Evolutionary conservation across 2,329 filamentous ascomycete genomes (phyloP), one percentile per base, ranked within the genome.

Genomic region (Monosporascus sp.): DNA sequence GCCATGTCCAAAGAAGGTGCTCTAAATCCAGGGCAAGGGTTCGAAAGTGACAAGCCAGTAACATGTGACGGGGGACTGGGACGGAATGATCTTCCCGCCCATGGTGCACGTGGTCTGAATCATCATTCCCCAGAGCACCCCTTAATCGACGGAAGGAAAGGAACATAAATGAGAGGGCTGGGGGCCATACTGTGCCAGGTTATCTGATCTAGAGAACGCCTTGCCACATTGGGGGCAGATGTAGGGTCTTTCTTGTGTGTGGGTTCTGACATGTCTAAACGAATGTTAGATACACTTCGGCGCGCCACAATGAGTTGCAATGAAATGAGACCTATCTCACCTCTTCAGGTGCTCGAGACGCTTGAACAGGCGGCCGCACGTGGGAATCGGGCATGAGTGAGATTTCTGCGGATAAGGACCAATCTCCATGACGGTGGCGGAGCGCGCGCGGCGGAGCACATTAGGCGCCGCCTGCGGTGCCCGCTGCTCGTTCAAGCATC

Each of bases 231-330:
- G 87, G 63, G 89, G 89, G 83, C 94, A 99, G 69, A 95, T 87
- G 74, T 99, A 99, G 64, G 94, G 94, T 76, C 93, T 90, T 80
- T 99, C 94, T 80, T 99, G 94, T 52, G 94, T 99, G 80, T 99
- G 94, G 67, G 94, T 99, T 76, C 94, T 89, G 72, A 99, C 94
- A 77, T 99, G 94, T 81, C 92, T 96, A 82, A 70, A 77, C 70
- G 67, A 69, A 68, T 66, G 72, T 77, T 67, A 77, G 75, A 77
- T 74, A 71, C 64, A 70, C 62, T 66, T 68, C 70, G 68, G 68
- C 64, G 68, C 66, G 65, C 68, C 62, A 63, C 63, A 70, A 64
- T 71, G 72, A 67, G 60, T 61, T 71, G 55, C 73, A 70, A 69
- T 65, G 66, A 65, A 66, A 70, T 66, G 67, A 68, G 24, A 64